phyloP scores from a whole-genome alignment of 331 rosid genomes.

The Saraca asoca region DNA sequence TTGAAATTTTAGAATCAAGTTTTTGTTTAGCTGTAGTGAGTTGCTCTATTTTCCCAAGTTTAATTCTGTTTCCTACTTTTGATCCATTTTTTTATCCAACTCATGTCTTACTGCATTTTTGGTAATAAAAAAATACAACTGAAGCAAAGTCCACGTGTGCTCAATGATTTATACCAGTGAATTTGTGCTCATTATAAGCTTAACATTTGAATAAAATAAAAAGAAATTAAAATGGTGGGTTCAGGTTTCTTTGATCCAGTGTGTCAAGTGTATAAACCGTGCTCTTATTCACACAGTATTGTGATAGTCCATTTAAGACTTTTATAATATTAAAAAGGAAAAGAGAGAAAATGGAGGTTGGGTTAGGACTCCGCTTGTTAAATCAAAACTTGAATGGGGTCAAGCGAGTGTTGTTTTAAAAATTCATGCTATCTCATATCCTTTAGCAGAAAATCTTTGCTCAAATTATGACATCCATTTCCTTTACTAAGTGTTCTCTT shows the following conservation, averaged over 20 bases:
- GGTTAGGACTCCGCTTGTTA: slow-evolving; percentile 44
- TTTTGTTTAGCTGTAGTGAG: too few species aligned
- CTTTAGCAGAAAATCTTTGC: slow-evolving; percentile 51
- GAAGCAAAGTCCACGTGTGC: too few species aligned
- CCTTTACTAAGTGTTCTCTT: slow-evolving; percentile 11
- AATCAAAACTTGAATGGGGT: slow-evolving; percentile 64
- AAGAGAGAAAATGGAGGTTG: slow-evolving; percentile 3
- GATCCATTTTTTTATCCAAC: too few species aligned
- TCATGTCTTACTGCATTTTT: too few species aligned
- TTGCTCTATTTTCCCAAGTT: too few species aligned
- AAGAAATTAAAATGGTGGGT: slow-evolving; percentile 41
- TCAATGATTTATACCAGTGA: too few species aligned
- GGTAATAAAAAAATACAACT: too few species aligned
- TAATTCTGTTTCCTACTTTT: too few species aligned
- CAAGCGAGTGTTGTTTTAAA: slow-evolving; percentile 58
- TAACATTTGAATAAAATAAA: too few species aligned
- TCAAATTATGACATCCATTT: slow-evolving; percentile 63
- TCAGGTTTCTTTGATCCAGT: slow-evolving; percentile 36
- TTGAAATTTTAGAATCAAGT: too few species aligned
- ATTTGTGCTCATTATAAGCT: too few species aligned
- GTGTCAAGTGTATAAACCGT: slow-evolving; percentile 48
- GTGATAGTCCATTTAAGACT: slow-evolving; percentile 54
- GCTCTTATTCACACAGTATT: too few species aligned
- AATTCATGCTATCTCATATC: slow-evolving; percentile 75
- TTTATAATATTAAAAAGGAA: slow-evolving; percentile 25